Evolutionary conservation across 1,139 yeast species (phyloP).

Genomic region (Pichia sp.): DNA sequence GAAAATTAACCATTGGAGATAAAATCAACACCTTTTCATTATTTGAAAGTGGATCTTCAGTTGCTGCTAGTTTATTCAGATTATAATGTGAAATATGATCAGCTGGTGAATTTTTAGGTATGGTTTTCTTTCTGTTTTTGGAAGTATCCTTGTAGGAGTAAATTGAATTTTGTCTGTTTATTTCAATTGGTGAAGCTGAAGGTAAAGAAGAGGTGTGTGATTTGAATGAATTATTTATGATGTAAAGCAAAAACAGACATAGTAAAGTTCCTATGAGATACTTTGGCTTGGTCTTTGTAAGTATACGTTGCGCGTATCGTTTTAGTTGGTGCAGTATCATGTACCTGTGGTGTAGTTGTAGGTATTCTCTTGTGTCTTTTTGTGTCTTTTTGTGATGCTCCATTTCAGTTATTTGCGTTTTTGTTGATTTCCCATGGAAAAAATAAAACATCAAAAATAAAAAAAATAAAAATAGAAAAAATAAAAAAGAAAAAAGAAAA

Average conservation of each 20-base stretch:
- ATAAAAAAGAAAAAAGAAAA: too few species aligned
- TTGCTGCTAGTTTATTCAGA: slow-evolving; percentile 65
- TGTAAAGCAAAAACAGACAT: not conserved
- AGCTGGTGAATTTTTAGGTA: slow-evolving; percentile 59
- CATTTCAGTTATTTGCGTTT: too few species aligned
- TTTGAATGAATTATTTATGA: not conserved
- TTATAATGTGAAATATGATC: slow-evolving; percentile 82
- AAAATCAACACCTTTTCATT: slow-evolving; percentile 67
- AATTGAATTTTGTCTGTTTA: slow-evolving; percentile 7
- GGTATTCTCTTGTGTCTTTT: not conserved
- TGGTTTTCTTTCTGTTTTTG: slow-evolving; percentile 25
- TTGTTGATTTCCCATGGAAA: too few species aligned
- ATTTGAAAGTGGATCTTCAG: slow-evolving; percentile 62
- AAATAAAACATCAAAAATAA: too few species aligned
- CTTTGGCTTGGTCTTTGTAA: not conserved
- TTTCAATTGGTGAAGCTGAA: not conserved
- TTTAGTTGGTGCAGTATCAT: not conserved
- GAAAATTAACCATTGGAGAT: slow-evolving; percentile 84
- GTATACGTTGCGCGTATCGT: not conserved
- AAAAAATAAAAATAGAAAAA: too few species aligned
- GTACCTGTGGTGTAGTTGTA: not conserved
- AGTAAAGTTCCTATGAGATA: not conserved
- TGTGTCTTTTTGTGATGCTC: too few species aligned
- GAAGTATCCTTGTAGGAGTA: slow-evolving; percentile 1
- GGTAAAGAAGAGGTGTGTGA: not conserved